Percentiles rank a stretch among this genome's conserved stretches.
Evolutionary conservation across 2,329 filamentous ascomycete species (phyloP).

Genomic region (Talaromyces sp.): DNA sequence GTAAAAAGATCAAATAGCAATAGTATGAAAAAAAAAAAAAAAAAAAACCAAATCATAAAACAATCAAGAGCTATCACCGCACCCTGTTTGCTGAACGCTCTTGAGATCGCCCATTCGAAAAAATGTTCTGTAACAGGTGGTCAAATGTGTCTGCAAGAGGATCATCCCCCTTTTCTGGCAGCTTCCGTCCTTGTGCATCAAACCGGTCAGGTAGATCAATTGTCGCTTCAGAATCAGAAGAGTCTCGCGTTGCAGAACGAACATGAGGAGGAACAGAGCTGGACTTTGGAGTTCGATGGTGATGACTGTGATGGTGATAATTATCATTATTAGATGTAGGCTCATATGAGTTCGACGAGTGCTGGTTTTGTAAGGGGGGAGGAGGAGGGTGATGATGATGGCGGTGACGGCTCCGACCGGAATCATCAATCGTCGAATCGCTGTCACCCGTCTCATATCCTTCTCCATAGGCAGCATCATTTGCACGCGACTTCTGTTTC

Average conservation of each 20-base stretch:
- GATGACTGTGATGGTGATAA: conserved; percentile 7
- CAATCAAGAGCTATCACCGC: neutral
- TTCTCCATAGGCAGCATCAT: conserved; percentile 17
- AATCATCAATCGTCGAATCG: conserved; percentile 31
- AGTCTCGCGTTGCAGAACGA: conserved; percentile 15
- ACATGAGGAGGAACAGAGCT: neutral
- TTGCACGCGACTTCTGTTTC: neutral
- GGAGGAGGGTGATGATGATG: conserved; percentile 19
- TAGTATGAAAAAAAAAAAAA: neutral
- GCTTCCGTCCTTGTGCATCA: conserved; percentile 36
- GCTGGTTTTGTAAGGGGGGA: conserved; percentile 9
- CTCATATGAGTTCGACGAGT: conserved; percentile 13
- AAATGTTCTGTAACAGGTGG: conserved; percentile 25
- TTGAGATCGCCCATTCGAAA: conserved; percentile 4
- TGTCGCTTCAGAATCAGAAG: conserved; percentile 39
- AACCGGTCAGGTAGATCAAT: conserved; percentile 43
- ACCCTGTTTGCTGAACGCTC: conserved; percentile 1
- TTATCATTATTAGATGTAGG: conserved; percentile 2
- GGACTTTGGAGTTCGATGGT: conserved; percentile 4
- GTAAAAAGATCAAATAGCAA: neutral
- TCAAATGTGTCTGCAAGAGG: conserved; percentile 33
- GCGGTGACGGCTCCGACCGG: conserved; percentile 21
- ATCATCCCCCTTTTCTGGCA: conserved; percentile 30
- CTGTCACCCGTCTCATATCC: conserved; percentile 44
- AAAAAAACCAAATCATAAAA: neutral